These are phyloP conservation scores for Myxozyma geophila DNA, from an alignment of 805 yeast species.

Conservation along the genomic window DNA sequence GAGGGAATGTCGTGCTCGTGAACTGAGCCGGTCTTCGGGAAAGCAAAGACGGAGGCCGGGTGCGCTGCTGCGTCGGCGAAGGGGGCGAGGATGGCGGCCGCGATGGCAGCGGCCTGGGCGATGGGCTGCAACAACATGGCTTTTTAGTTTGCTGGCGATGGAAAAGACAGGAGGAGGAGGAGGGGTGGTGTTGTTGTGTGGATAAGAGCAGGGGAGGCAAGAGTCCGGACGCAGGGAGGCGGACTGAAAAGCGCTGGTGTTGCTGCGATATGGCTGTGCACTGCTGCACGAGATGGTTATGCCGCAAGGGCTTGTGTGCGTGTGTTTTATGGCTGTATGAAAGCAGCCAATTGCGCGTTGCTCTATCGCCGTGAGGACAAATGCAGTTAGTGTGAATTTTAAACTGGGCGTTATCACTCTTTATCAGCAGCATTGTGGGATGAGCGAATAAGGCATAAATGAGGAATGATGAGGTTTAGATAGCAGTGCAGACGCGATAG, in stretches of 20 bases:
- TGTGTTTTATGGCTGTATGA: slow-evolving; percentile 6
- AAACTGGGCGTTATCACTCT: background rate
- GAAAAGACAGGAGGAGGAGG: slow-evolving; percentile 1
- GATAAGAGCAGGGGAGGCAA: background rate
- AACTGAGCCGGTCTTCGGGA: slow-evolving; percentile 31
- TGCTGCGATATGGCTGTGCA: slow-evolving; percentile 7
- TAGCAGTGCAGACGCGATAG: background rate
- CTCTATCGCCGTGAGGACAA: slow-evolving; percentile 7
- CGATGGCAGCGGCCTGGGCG: slow-evolving; percentile 32
- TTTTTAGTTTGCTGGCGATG: background rate
- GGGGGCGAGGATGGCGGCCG: slow-evolving; percentile 28
- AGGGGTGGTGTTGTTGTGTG: background rate
- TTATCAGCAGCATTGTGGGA: background rate
- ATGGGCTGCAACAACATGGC: slow-evolving; percentile 34
- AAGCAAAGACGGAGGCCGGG: slow-evolving; percentile 37
- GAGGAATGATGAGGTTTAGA: background rate
- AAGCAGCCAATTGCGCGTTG: slow-evolving; percentile 17
- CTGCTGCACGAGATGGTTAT: slow-evolving; percentile 4
- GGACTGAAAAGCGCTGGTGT: background rate
- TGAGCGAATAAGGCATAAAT: background rate
- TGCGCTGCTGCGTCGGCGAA: slow-evolving; percentile 32
- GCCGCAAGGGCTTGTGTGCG: background rate
- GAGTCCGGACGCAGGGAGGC: background rate
- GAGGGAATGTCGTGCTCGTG: slow-evolving; percentile 33
- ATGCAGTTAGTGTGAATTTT: slow-evolving; percentile 2